Evolutionary conservation across 2,329 filamentous ascomycete species (phyloP), one percentile per base, ranked within the genome.

Genomic region (Thermothelomyces thermophilus): DNA sequence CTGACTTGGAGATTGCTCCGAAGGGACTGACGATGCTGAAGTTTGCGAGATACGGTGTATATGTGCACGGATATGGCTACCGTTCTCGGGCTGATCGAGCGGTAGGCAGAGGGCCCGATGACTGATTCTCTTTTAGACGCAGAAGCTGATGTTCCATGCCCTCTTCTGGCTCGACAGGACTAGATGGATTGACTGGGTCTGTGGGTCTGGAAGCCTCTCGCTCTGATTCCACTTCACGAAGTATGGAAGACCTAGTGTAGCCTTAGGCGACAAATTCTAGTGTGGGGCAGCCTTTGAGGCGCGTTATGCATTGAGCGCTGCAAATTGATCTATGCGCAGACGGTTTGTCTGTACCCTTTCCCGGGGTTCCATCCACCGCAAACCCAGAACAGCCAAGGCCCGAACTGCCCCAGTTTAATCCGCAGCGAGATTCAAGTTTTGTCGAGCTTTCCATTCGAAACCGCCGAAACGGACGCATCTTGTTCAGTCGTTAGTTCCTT

Each of bases 271-370:
- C 16, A 17, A 46, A 17, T 10, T 45, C 31, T 14, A n/a, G 11
- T 19, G 19, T 26, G 43, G 37, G 31, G 33, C 31, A 26, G 28
- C 24, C 40, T 47, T 16, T 28, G 51, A 51, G 41, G 45, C 41
- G 48, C 41, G 42, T 22, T 28, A 9, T 43, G 40, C 51, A 57
- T 58, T 58, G 47, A 61, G 48, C 36, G 52, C 50, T 54, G 53
- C 54, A 58, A 62, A 60, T 56, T 60, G 51, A 49, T 50, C 46
- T 50, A 53, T 56, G 51, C 54, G 53, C 52, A 40, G 16, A 31
- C 34, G 19, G 26, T 16, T 17, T 17, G 40, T 39, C 35, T 30
- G 31, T 35, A 28, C 19, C 33, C 16, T n/a, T 35, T 14, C 33
- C 14, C 13, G 6, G 33, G 39, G 22, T 16, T 26, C 19, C 43